Evolutionary conservation across 2,329 filamentous ascomycete genomes (phyloP).

Genomic region (Paecilomyces variotii): DNA sequence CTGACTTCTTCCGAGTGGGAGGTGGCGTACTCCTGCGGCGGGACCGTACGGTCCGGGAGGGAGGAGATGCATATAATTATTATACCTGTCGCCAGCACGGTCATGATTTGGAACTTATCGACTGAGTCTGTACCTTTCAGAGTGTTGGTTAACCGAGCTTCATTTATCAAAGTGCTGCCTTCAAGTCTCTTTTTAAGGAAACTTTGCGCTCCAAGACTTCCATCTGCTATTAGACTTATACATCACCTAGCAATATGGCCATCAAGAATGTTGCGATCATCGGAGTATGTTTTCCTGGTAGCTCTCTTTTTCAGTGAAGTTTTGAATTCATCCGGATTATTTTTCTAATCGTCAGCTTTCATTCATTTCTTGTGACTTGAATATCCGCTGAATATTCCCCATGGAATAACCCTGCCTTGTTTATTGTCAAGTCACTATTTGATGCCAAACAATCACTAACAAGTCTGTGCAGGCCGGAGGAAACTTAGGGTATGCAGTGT

Average conservation of each 20-base stretch:
- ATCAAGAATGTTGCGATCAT: conserved; percentile 5
- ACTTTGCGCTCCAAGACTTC: no score
- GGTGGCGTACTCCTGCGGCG: background rate
- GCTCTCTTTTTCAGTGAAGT: background rate
- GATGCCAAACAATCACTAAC: background rate
- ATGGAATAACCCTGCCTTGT: background rate
- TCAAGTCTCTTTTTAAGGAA: no score
- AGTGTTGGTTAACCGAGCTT: no score
- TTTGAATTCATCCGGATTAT: background rate
- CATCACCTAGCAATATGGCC: background rate
- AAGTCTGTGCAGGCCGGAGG: conserved; percentile 1
- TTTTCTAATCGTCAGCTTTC: background rate
- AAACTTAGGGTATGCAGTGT: conserved; percentile 1
- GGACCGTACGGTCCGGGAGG: background rate
- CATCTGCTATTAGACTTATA: no score
- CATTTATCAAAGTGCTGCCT: no score
- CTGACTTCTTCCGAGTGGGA: background rate
- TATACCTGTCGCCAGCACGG: no score
- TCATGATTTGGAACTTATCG: no score
- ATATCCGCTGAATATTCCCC: no score
- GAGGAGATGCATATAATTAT: no score
- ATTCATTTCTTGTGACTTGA: no score
- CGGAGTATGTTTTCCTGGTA: background rate
- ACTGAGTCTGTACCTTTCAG: no score
- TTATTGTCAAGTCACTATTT: background rate